Conservation (phyloP, 2,329 filamentous ascomycete species). For the Fusarium sp. region DNA sequence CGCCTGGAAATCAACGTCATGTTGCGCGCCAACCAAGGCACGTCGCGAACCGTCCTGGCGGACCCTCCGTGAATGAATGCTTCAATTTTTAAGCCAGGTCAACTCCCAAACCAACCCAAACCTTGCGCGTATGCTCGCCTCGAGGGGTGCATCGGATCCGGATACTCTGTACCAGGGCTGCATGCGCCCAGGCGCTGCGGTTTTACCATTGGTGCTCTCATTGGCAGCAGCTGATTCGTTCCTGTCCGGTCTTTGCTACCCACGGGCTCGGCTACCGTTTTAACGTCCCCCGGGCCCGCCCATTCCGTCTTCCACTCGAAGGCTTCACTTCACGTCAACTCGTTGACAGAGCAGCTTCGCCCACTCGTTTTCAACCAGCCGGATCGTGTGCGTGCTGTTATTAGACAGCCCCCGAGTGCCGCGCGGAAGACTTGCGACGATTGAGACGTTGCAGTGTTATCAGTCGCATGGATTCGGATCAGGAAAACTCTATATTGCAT, state of each 20-base stretch:
- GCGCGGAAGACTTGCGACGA: slow-evolving; percentile 15
- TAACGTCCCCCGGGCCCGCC: slow-evolving; percentile 4
- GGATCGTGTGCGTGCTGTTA: slow-evolving; percentile 44
- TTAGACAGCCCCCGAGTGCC: slow-evolving; percentile 44
- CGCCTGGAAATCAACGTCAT: slow-evolving; percentile 27
- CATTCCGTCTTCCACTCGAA: background rate
- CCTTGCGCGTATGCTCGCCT: slow-evolving; percentile 11
- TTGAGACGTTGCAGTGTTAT: slow-evolving; percentile 1
- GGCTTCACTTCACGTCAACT: slow-evolving; percentile 21
- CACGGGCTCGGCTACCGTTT: slow-evolving; percentile 12
- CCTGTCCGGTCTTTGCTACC: slow-evolving; percentile 15
- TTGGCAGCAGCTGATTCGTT: slow-evolving; percentile 26
- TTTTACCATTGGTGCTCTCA: slow-evolving; percentile 15
- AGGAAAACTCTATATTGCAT: background rate
- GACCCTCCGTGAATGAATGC: background rate
- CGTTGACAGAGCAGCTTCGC: slow-evolving; percentile 14
- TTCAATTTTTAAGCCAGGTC: slow-evolving; percentile 11
- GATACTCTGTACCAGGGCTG: slow-evolving; percentile 7
- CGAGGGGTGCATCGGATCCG: slow-evolving; percentile 22
- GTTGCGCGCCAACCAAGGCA: slow-evolving; percentile 24
- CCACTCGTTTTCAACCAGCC: slow-evolving; percentile 14
- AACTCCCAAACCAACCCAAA: slow-evolving; percentile 3
- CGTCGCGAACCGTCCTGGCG: background rate
- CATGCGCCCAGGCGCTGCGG: slow-evolving; percentile 15
- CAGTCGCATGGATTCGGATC: slow-evolving; percentile 13